Percentiles rank a stretch among this genome's conserved stretches.
phyloP scores from a whole-genome alignment of 306 rosid genomes.

The Prunus fruticosa region DNA sequence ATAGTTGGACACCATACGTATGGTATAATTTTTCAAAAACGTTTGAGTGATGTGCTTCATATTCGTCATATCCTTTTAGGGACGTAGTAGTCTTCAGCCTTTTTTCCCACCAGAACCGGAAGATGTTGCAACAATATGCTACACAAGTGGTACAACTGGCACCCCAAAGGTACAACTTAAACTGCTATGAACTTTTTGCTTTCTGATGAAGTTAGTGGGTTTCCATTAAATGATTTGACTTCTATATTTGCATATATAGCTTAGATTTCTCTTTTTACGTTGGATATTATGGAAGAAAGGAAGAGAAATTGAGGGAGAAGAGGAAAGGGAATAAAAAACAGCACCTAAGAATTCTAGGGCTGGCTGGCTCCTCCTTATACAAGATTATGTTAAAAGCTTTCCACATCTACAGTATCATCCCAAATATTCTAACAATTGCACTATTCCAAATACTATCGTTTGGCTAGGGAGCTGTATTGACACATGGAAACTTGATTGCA shows the following conservation, averaged over 20 bases:
- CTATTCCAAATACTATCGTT: slow-evolving; percentile 27
- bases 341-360: background rate
- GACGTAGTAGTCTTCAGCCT: slow-evolving; percentile 65
- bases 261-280: background rate
- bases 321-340: background rate
- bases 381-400: background rate
- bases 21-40: background rate
- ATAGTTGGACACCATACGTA: background rate
- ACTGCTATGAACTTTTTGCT: slow-evolving; percentile 16
- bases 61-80: slow-evolving; percentile 54
- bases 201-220: slow-evolving; percentile 12
- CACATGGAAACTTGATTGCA: slow-evolving; percentile 87
- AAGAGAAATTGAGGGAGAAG: background rate
- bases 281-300: background rate
- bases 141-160: slow-evolving; percentile 99
- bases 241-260: background rate
- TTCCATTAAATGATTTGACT: background rate
- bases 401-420: background rate
- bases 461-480: slow-evolving; percentile 86
- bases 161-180: slow-evolving; percentile 73
- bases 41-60: slow-evolving; percentile 10
- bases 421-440: slow-evolving; percentile 16
- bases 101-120: slow-evolving; percentile 81
- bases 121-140: slow-evolving; percentile 90
- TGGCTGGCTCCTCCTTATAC: background rate